A percentile compares a stretch with the other conserved stretches of the same genome.
These are phyloP conservation scores for Histomonas meleagridis DNA, from an alignment of 208 protist genomes.

Conservation along the genomic window DNA sequence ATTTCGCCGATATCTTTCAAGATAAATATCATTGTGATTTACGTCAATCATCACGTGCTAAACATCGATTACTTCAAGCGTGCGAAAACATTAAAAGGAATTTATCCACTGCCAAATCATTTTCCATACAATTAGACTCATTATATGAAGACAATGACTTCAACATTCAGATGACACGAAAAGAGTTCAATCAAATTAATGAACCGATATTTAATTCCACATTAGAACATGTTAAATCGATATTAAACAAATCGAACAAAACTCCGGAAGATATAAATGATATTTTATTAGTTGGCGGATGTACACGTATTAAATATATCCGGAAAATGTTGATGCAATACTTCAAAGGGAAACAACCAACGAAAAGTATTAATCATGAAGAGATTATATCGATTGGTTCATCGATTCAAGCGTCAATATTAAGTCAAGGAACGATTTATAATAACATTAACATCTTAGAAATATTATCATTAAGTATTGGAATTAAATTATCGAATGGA, in stretches of 20 bases:
- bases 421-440: no score
- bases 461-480: no score
- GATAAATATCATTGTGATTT: constrained; percentile 68
- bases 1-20: constrained; percentile 90
- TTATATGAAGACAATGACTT: constrained; percentile 89
- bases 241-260: constrained; percentile 67
- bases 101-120: constrained; percentile 51
- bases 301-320: constrained; percentile 84
- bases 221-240: constrained; percentile 62
- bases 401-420: constrained; percentile 85
- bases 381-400: constrained; percentile 95
- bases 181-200: constrained; percentile 86
- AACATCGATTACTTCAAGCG: no score
- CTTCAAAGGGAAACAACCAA: constrained; percentile 76
- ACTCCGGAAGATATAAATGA: constrained; percentile 66
- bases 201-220: constrained; percentile 63
- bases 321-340: constrained; percentile 82
- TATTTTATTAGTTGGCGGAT: constrained; percentile 71
- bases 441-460: no score
- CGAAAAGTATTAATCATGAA: constrained; percentile 87
- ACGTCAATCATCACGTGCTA: constrained; percentile 55
- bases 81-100: no score
- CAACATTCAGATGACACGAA: constrained; percentile 73
- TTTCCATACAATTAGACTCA: constrained; percentile 84
- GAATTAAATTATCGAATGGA: no score